Conservation (phyloP, 2,329 filamentous ascomycete genomes). For the Volutella citrinella region DNA sequence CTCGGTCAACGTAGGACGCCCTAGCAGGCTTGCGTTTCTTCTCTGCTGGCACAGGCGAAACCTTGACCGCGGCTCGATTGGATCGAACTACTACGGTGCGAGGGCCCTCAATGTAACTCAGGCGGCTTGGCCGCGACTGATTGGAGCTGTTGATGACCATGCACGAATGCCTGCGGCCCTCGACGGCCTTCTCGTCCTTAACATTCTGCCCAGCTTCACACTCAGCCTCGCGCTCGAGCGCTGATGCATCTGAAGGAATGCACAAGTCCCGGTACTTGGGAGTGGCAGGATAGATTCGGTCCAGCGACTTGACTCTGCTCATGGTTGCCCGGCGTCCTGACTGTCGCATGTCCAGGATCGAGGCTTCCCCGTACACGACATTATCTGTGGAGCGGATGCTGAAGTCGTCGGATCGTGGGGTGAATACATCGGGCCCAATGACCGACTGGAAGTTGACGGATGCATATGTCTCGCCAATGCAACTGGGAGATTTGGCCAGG, state of each 20-base stretch:
- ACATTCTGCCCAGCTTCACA: background rate
- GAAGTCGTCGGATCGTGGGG: slow-evolving; percentile 33
- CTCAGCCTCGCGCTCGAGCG: slow-evolving; percentile 17
- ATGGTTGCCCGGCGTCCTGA: slow-evolving; percentile 23
- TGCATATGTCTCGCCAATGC: slow-evolving; percentile 32
- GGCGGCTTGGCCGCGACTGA: slow-evolving; percentile 17
- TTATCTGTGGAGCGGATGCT: slow-evolving; percentile 34
- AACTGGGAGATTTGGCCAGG: slow-evolving; percentile 27
- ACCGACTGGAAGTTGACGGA: slow-evolving; percentile 14
- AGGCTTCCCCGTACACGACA: slow-evolving; percentile 39
- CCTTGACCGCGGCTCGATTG: slow-evolving; percentile 24
- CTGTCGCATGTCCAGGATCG: slow-evolving; percentile 34
- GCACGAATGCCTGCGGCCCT: slow-evolving; percentile 25
- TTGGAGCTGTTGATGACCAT: slow-evolving; percentile 21
- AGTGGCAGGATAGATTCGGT: slow-evolving; percentile 29
- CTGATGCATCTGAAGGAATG: slow-evolving; percentile 20
- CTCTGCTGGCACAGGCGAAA: slow-evolving; percentile 26
- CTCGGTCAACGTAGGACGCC: slow-evolving; percentile 36
- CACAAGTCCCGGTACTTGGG: slow-evolving; percentile 31
- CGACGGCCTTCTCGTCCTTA: slow-evolving; percentile 7
- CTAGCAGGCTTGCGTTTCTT: slow-evolving; percentile 26
- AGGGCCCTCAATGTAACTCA: slow-evolving; percentile 26
- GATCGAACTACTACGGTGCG: slow-evolving; percentile 30
- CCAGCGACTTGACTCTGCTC: slow-evolving; percentile 36
- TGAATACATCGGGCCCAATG: slow-evolving; percentile 21